Conservation (phyloP, 805 yeast species). For the Priceomyces fermenticarens region DNA sequence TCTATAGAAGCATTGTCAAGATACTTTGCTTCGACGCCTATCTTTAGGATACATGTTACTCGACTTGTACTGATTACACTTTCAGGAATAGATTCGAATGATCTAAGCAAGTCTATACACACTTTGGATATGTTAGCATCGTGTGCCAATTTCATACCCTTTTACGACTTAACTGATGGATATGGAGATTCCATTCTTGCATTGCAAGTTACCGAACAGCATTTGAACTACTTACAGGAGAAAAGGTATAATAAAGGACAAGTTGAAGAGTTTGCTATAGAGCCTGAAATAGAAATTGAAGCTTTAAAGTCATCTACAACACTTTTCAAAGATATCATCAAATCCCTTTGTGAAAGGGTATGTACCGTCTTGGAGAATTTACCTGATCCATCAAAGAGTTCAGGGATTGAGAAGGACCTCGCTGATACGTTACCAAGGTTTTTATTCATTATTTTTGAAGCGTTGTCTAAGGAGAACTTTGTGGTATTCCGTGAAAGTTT, state of each 20-base stretch:
- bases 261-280: slow-evolving; percentile 32
- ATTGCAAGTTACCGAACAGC: slow-evolving; percentile 61
- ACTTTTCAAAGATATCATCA: slow-evolving; percentile 60
- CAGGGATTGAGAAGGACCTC: slow-evolving; percentile 49
- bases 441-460: slow-evolving; percentile 45
- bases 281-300: slow-evolving; percentile 42
- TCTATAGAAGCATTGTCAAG: slow-evolving; percentile 64
- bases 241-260: slow-evolving; percentile 29
- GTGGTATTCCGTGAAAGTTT: slow-evolving; percentile 43
- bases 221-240: slow-evolving; percentile 52
- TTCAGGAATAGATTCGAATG: slow-evolving; percentile 88
- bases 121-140: slow-evolving; percentile 69
- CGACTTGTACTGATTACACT: slow-evolving; percentile 66
- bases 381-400: slow-evolving; percentile 54
- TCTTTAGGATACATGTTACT: slow-evolving; percentile 75
- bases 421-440: slow-evolving; percentile 35
- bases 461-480: slow-evolving; percentile 58
- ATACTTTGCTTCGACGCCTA: slow-evolving; percentile 58
- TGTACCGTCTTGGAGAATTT: slow-evolving; percentile 66
- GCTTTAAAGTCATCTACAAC: slow-evolving; percentile 75
- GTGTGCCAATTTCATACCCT: slow-evolving; percentile 69
- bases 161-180: slow-evolving; percentile 54
- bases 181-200: slow-evolving; percentile 35
- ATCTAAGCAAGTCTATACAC: slow-evolving; percentile 65
- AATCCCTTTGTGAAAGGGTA: slow-evolving; percentile 53